phyloP scores from a whole-genome alignment of 1,139 yeast species.

The Ogataea hybrid region DNA sequence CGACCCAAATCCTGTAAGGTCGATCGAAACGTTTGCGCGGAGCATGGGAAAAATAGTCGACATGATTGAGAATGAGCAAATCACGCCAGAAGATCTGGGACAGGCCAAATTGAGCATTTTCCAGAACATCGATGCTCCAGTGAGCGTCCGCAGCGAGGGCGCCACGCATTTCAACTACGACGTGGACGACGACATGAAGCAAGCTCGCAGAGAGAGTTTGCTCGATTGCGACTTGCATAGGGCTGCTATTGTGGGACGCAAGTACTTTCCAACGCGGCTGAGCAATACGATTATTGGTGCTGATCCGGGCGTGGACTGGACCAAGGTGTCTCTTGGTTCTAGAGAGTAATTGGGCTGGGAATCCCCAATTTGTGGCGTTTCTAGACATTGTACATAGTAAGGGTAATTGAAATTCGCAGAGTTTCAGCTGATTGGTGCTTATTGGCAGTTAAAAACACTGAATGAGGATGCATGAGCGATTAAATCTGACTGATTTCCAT shows the following conservation, averaged over 20 bases:
- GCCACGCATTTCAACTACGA: slow-evolving; percentile 62
- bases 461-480: too few species aligned
- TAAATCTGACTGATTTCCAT: too few species aligned
- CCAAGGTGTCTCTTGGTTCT: neutral
- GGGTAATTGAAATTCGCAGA: too few species aligned
- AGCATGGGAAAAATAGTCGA: slow-evolving; percentile 56
- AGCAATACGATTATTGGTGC: slow-evolving; percentile 52
- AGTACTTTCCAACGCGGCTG: slow-evolving; percentile 43
- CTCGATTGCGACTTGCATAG: slow-evolving; percentile 65
- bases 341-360: neutral
- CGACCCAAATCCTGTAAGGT: slow-evolving; percentile 82
- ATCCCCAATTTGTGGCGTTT: too few species aligned
- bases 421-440: too few species aligned
- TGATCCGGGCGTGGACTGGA: neutral
- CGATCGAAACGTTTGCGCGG: slow-evolving; percentile 59
- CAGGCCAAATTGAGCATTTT: slow-evolving; percentile 90
- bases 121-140: slow-evolving; percentile 91
- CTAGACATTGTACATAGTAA: neutral
- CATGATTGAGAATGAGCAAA: slow-evolving; percentile 38
- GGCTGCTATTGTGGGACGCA: slow-evolving; percentile 58
- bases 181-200: slow-evolving; percentile 77
- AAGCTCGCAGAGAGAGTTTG: slow-evolving; percentile 70
- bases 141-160: slow-evolving; percentile 79
- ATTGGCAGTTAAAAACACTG: too few species aligned
- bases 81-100: slow-evolving; percentile 60